Conservation (phyloP, 1,284 basidiomycete genomes). For the Cryptococcus sp. region DNA sequence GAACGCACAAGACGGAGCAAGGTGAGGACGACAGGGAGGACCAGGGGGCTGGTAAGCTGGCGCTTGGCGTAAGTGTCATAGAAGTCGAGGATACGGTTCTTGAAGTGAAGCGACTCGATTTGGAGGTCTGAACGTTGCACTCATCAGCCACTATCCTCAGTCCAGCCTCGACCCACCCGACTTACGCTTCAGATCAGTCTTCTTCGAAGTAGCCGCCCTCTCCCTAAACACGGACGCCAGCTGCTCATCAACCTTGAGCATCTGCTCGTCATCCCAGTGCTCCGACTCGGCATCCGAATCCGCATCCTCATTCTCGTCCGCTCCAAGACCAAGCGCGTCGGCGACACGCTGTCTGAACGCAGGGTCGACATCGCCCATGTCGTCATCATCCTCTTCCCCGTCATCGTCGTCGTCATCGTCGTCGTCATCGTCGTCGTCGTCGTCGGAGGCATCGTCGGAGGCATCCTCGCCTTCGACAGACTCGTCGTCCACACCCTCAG, state of each 20-base stretch:
- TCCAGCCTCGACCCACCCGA: neutral
- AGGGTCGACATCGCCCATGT: constrained; percentile 57
- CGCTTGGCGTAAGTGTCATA: constrained; percentile 77
- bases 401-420: constrained; percentile 41
- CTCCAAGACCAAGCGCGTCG: constrained; percentile 70
- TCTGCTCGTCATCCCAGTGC: constrained; percentile 91
- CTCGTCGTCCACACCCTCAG: constrained; percentile 40
- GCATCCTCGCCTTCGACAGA: constrained; percentile 52
- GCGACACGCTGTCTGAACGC: constrained; percentile 74
- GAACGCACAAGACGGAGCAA: constrained; percentile 69
- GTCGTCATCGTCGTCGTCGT: constrained; percentile 51
- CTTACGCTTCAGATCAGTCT: constrained; percentile 45
- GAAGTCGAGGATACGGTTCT: constrained; percentile 88
- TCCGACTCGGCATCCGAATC: constrained; percentile 50
- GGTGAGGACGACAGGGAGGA: constrained; percentile 68
- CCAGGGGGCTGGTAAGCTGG: constrained; percentile 65
- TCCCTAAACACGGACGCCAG: constrained; percentile 81
- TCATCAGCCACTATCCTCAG: constrained; percentile 49
- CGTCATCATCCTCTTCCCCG: constrained; percentile 47
- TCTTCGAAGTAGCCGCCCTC: constrained; percentile 56
- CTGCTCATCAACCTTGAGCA: constrained; percentile 93
- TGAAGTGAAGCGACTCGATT: constrained; percentile 82
- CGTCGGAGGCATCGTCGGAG: constrained; percentile 56
- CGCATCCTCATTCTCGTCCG: constrained; percentile 45
- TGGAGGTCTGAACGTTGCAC: constrained; percentile 30